A percentile compares a stretch with the other conserved stretches of the same genome.
phyloP scores from a whole-genome alignment of 805 yeast species.

The Clavispora phyllophila region DNA sequence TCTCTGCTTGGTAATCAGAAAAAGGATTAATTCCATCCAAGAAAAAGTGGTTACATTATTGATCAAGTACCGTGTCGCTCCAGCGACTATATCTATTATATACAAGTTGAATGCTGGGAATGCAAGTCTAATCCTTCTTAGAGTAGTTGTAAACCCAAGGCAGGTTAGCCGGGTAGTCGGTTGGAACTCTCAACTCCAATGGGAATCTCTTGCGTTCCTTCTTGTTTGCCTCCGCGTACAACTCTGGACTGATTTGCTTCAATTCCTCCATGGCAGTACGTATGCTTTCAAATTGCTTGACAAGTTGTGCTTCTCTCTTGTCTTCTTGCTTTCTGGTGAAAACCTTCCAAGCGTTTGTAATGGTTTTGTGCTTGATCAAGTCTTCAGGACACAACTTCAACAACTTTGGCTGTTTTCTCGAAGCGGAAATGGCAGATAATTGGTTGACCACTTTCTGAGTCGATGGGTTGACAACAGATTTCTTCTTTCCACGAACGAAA shows the following conservation, averaged over 20 bases:
- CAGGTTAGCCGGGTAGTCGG: constrained; percentile 79
- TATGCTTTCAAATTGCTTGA: constrained; percentile 61
- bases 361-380: constrained; percentile 74
- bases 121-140: constrained; percentile 3
- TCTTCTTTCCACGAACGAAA: constrained; percentile 29
- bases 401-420: constrained; percentile 81
- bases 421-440: constrained; percentile 79
- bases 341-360: constrained; percentile 76
- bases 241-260: constrained; percentile 42
- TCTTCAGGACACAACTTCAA: constrained; percentile 76
- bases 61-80: neutral
- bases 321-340: constrained; percentile 49
- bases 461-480: constrained; percentile 27
- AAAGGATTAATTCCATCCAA: too few species aligned
- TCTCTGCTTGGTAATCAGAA: too few species aligned
- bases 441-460: constrained; percentile 46
- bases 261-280: constrained; percentile 70
- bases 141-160: constrained; percentile 63
- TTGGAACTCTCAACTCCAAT: constrained; percentile 79
- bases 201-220: constrained; percentile 64
- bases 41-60: neutral
- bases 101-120: constrained; percentile 4
- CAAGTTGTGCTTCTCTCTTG: constrained; percentile 36
- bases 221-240: constrained; percentile 60
- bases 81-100: constrained; percentile 4